Conservation (phyloP, 2,329 filamentous ascomycete species). For the Podosphaera fusca region DNA sequence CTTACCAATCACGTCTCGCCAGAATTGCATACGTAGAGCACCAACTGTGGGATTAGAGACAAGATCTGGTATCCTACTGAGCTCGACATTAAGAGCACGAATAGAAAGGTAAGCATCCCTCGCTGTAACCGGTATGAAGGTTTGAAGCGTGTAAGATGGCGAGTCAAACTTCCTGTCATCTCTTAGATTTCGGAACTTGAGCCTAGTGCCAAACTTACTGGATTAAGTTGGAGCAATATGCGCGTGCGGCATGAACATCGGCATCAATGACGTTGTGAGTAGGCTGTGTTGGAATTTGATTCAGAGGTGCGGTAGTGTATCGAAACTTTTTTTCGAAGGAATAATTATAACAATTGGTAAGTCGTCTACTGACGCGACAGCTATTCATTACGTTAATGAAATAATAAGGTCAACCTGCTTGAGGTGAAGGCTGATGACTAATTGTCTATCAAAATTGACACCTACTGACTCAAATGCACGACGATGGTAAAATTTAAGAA, state of each 20-base stretch:
- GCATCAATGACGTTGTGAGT: constrained; percentile 13
- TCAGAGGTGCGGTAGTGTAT: constrained; percentile 16
- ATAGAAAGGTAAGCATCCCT: constrained; percentile 75
- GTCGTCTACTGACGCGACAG: constrained; percentile 8
- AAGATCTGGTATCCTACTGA: constrained; percentile 71
- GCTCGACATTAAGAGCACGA: constrained; percentile 77
- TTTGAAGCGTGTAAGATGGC: constrained; percentile 64
- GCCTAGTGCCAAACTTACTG: constrained; percentile 9
- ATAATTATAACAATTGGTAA: constrained; percentile 6
- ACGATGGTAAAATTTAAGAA: no score
- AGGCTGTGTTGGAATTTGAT: constrained; percentile 13
- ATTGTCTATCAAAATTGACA: no score
- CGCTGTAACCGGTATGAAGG: constrained; percentile 54
- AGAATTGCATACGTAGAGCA: constrained; percentile 80
- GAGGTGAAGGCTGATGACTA: no score
- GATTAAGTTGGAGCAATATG: constrained; percentile 16
- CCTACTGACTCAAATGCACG: no score
- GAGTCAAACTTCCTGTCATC: constrained; percentile 59
- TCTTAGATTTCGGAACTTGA: constrained; percentile 5
- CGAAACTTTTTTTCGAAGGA: constrained; percentile 6
- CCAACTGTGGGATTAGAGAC: constrained; percentile 76
- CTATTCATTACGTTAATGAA: constrained; percentile 12
- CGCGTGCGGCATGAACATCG: constrained; percentile 15
- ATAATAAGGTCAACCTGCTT: constrained; percentile 1
- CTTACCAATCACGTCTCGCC: constrained; percentile 62